Conservation (phyloP, 176 grass and related monocot genomes). For the Coix lacrymajobi region DNA sequence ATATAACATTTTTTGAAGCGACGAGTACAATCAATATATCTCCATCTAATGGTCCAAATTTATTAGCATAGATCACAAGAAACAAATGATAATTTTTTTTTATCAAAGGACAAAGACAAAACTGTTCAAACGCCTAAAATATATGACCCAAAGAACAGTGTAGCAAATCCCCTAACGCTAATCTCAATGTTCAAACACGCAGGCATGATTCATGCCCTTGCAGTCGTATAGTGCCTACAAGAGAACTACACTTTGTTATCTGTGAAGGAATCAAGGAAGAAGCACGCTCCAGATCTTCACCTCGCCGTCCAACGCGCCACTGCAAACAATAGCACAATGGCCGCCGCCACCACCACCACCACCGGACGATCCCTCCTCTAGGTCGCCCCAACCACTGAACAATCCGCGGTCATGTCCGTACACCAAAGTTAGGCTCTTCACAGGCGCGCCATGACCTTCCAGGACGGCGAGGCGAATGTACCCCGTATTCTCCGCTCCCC, state of each 20-base stretch:
- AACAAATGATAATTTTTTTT: background rate
- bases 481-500: conserved; percentile 5
- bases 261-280: conserved; percentile 2
- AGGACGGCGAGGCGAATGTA: conserved; percentile 51
- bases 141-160: background rate
- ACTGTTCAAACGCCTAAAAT: too few relatives aligned
- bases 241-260: background rate
- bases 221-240: background rate
- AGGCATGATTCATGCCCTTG: background rate
- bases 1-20: too few relatives aligned
- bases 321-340: conserved; percentile 24
- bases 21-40: too few relatives aligned
- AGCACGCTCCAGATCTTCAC: conserved; percentile 50
- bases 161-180: background rate
- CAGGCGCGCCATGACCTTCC: conserved; percentile 55
- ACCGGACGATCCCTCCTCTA: background rate
- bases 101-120: too few relatives aligned
- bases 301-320: conserved; percentile 47
- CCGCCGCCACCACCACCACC: background rate
- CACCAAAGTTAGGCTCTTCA: conserved; percentile 54
- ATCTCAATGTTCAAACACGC: background rate
- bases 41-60: too few relatives aligned
- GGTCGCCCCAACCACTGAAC: background rate
- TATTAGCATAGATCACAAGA: too few relatives aligned
- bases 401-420: background rate